Evolutionary conservation across 768 basidiomycete species (phyloP), one percentile per base, ranked within the genome.

Genomic region (Omphalotus guepiniiformis): DNA sequence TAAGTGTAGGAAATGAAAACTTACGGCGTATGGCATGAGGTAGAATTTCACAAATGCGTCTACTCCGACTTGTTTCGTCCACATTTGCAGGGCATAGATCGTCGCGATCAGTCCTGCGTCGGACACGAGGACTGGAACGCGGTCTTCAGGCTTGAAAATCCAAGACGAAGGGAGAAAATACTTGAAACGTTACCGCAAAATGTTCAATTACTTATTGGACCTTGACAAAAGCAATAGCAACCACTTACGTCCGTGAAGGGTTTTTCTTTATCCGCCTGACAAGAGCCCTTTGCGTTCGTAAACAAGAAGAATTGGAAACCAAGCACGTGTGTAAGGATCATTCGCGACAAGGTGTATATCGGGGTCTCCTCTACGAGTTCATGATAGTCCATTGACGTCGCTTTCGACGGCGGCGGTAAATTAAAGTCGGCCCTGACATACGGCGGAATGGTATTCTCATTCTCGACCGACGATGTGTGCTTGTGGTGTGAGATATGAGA

Each of bases 391-490:
- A 64, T 54, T 28, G 58, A 64, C 1, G 65, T 69, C 2, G 70
- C 70, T 21, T 55, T 57, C 39, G 60, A 60, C 52, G 68, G 63
- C 4, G 64, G 55, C 0, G 76, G 75, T 4, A 78, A 60, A 22
- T 65, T 63, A 50, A 62, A 73, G 48, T 70, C 65, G 45, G 63
- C 64, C 30, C 66, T 67, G 42, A 65, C 64, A 47, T 73, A 69
- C 37, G 82, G 83, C 4, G 86, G 77, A 49, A 80, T 85, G 53
- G 87, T 88, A 61, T 89, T 85, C 56, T 92, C 88, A 15, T 81
- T 68, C 58, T 85, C 84, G 65, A 88, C 85, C 0, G 85, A 85
- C 34, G 78, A 78, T 47, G 85, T 84, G 53, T 83, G 82, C 69
- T 73, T 73, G 72, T 82, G 85, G 63, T 90, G 87, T 13, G 81